Conservation (phyloP, 305 asterid species). For the Solanum hybrid region DNA sequence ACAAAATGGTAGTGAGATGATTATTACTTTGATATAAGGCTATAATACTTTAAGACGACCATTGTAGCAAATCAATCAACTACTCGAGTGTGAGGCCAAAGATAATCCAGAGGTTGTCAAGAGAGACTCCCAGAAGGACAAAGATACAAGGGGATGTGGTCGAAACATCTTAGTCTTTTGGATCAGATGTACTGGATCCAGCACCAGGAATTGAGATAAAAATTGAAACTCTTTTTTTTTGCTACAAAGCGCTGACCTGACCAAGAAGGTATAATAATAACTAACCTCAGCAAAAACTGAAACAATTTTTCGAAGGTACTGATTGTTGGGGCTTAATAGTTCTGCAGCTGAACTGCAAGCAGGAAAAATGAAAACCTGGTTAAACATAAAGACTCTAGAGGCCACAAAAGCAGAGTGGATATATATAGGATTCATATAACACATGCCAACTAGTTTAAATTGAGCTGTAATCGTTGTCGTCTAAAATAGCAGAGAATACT, state of each 20-base stretch:
- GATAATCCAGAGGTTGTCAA: neutral
- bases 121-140: neutral
- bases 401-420: neutral
- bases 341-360: constrained; percentile 14
- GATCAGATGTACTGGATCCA: neutral
- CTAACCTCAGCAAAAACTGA: constrained; percentile 20
- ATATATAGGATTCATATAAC: neutral
- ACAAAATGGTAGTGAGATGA: neutral
- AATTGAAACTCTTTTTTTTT: neutral
- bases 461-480: neutral
- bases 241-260: neutral
- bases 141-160: neutral
- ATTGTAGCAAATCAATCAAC: neutral
- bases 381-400: neutral
- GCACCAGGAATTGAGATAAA: neutral
- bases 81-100: neutral
- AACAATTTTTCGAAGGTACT: constrained; percentile 12
- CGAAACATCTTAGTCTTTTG: neutral
- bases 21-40: neutral
- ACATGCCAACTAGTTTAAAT: neutral
- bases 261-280: neutral
- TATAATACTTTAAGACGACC: neutral
- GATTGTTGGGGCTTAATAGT: constrained; percentile 12
- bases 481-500: neutral
- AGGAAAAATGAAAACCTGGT: neutral